Percentiles rank a stretch among this genome's conserved stretches.
phyloP scores from a whole-genome alignment of 306 rosid genomes.

The Castanea mollissima region DNA sequence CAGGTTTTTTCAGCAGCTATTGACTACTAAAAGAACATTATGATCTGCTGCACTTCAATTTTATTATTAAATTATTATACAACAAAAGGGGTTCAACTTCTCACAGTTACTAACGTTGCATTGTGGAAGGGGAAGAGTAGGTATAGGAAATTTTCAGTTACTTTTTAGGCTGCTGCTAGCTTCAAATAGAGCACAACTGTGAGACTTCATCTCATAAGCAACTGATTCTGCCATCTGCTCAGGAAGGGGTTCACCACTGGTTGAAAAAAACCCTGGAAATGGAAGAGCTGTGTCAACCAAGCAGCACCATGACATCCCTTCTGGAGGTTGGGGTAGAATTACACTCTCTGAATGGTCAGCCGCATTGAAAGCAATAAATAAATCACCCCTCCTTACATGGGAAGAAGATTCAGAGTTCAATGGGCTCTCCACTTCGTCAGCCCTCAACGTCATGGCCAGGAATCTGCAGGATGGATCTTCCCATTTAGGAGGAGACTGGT shows the following conservation, averaged over 20 bases:
- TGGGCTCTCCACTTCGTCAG: slow-evolving; percentile 33
- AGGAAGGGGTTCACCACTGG: slow-evolving; percentile 42
- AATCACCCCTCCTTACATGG: slow-evolving; percentile 41
- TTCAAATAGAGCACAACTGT: slow-evolving; percentile 74
- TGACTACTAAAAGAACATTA: background rate
- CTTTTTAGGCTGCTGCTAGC: slow-evolving; percentile 29
- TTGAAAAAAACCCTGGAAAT: slow-evolving; percentile 73
- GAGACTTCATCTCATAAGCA: slow-evolving; percentile 57
- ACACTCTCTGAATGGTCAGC: slow-evolving; percentile 54
- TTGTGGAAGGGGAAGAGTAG: background rate
- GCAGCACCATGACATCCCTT: slow-evolving; percentile 61
- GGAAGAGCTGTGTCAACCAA: slow-evolving; percentile 84
- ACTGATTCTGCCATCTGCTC: slow-evolving; percentile 31
- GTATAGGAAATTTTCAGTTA: slow-evolving; percentile 13
- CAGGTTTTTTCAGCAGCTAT: background rate
- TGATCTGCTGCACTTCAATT: background rate
- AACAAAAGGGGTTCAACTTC: background rate
- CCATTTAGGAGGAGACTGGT: slow-evolving; percentile 67
- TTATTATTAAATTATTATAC: background rate
- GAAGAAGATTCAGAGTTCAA: slow-evolving; percentile 26
- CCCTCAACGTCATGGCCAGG: slow-evolving; percentile 68
- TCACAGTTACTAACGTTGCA: background rate
- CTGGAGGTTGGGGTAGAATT: slow-evolving; percentile 51
- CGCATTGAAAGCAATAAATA: slow-evolving; percentile 70
- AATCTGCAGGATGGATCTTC: slow-evolving; percentile 73